phyloP scores from a whole-genome alignment of 2,329 filamentous ascomycete genomes.

The Fusarium sterilihyphosum region DNA sequence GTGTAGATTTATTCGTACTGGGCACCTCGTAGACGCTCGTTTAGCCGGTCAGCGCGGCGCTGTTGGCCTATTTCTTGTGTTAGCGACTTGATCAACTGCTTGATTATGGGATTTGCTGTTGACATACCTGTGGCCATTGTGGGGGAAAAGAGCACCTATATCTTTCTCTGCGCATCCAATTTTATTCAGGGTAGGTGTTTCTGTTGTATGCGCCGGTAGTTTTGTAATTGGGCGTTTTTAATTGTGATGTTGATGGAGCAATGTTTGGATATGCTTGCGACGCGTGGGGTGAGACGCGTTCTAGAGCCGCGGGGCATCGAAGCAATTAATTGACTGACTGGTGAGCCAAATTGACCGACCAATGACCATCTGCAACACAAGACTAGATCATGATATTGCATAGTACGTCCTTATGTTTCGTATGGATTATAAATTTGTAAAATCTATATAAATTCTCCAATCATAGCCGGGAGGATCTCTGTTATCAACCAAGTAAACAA shows the following conservation, averaged over 20 bases:
- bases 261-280: conserved; percentile 34
- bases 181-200: not conserved
- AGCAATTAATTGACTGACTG: conserved; percentile 9
- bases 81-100: not conserved
- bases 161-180: conserved; percentile 12
- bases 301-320: conserved; percentile 33
- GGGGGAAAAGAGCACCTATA: not conserved
- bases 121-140: conserved; percentile 51
- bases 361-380: not conserved
- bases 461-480: not conserved
- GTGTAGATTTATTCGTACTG: conserved; percentile 52
- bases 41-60: conserved; percentile 71
- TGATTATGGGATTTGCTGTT: not conserved
- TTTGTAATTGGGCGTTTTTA: conserved; percentile 4
- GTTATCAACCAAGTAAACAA: not conserved
- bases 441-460: accelerated
- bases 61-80: conserved; percentile 44
- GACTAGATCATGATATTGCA: no score
- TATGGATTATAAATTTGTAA: not conserved
- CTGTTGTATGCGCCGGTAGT: not conserved
- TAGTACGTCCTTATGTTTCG: not conserved
- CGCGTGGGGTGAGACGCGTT: conserved; percentile 43
- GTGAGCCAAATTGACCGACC: not conserved
- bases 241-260: conserved; percentile 34
- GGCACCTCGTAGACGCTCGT: conserved; percentile 72